A percentile compares a stretch with the other conserved stretches of the same genome.
Conservation (phyloP, 371 early-diverging fungal genomes). For the Lichtheimia hyalospora region DNA sequence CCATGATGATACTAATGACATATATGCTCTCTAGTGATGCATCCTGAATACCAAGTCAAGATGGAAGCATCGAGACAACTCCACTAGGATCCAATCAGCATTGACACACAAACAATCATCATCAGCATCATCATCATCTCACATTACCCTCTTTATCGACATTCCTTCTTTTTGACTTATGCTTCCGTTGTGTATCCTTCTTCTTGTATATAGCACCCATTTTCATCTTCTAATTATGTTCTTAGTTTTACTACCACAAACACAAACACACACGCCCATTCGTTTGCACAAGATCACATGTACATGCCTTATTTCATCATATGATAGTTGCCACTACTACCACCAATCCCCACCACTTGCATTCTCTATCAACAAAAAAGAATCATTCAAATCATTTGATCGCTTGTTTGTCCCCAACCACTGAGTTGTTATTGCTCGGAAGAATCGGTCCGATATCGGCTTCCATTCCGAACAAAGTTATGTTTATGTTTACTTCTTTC, state of each 20-base stretch:
- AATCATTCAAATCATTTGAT: background rate
- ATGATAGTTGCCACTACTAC: background rate
- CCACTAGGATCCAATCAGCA: background rate
- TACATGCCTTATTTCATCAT: background rate
- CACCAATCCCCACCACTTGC: background rate
- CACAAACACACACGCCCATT: too few species aligned
- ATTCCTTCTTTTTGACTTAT: background rate
- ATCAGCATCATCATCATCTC: background rate
- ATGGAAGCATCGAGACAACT: background rate
- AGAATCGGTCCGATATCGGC: slow-evolving; percentile 1
- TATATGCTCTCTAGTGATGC: too few species aligned
- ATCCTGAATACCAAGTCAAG: background rate
- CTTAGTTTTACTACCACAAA: background rate
- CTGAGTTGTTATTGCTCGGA: background rate
- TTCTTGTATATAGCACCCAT: too few species aligned
- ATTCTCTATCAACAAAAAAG: background rate
- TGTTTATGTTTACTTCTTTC: background rate
- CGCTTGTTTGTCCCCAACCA: background rate
- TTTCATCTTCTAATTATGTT: background rate
- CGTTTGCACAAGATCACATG: too few species aligned
- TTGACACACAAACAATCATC: background rate
- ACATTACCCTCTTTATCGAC: background rate
- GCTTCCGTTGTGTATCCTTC: slow-evolving; percentile 1
- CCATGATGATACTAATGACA: too few species aligned
- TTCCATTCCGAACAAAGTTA: background rate